A percentile compares a stretch with the other conserved stretches of the same genome.
These are phyloP conservation scores for Dentipellis fragilis DNA, from an alignment of 768 basidiomycete species.

Conservation along the genomic window DNA sequence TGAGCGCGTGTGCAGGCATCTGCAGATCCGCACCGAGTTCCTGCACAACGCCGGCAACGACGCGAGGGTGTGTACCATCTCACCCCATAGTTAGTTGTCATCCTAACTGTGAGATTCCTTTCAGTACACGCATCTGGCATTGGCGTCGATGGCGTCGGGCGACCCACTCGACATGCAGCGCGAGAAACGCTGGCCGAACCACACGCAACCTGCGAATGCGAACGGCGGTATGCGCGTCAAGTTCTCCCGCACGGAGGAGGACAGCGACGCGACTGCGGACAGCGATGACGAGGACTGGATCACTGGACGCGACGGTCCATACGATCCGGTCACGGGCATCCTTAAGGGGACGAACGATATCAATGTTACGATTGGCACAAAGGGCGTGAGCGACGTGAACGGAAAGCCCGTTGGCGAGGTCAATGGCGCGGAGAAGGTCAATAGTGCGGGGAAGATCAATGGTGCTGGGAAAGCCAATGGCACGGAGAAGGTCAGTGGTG, in stretches of 20 bases:
- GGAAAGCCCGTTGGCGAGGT: neutral
- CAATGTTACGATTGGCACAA: neutral
- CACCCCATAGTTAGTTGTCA: neutral
- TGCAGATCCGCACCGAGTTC: conserved; percentile 44
- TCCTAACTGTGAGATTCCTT: neutral
- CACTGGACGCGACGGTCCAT: conserved; percentile 10
- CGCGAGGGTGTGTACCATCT: conserved; percentile 47
- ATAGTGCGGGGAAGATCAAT: neutral
- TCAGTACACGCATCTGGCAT: conserved; percentile 61
- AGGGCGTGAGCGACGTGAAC: neutral
- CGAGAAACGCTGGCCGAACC: conserved; percentile 70
- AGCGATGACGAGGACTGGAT: conserved; percentile 7
- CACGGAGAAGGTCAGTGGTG: neutral
- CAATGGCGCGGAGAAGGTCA: neutral
- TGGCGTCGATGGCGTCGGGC: conserved; percentile 66
- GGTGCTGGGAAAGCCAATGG: neutral
- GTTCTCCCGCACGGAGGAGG: conserved; percentile 52
- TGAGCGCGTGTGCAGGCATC: conserved; percentile 49
- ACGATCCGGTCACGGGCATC: conserved; percentile 10
- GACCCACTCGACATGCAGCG: conserved; percentile 67
- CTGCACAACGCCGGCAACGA: conserved; percentile 87
- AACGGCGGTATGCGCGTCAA: conserved; percentile 36
- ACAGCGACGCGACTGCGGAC: conserved; percentile 20
- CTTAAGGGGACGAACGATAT: conserved; percentile 8
- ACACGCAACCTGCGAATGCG: conserved; percentile 21